Conservation (phyloP, 2,329 filamentous ascomycete species). For the Plectosphaerella cucumerina region DNA sequence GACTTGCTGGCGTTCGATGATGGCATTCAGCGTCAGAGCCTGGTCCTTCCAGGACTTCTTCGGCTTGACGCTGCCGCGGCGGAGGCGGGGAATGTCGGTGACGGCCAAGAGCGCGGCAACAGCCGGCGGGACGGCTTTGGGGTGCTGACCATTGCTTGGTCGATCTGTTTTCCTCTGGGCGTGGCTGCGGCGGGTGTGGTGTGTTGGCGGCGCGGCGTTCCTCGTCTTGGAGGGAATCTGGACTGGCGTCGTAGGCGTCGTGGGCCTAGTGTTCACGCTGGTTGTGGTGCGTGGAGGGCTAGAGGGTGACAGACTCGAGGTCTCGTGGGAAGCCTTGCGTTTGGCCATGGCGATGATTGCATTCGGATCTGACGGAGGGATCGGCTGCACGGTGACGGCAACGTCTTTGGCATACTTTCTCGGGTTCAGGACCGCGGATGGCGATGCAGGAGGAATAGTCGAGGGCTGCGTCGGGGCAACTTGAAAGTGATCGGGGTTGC, state of each 20-base stretch:
- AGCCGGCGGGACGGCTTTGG: constrained; percentile 53
- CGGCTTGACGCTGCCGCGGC: constrained; percentile 25
- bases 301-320: constrained; percentile 12
- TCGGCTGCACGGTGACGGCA: constrained; percentile 11
- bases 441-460: constrained; percentile 4
- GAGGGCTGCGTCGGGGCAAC: too few relatives aligned
- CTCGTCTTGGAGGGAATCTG: constrained; percentile 45
- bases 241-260: constrained; percentile 43
- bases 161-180: constrained; percentile 29
- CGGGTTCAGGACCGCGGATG: constrained; percentile 11
- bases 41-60: constrained; percentile 21
- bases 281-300: constrained; percentile 14
- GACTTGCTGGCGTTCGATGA: constrained; percentile 48
- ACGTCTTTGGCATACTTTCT: constrained; percentile 16
- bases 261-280: constrained; percentile 12
- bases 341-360: constrained; percentile 13
- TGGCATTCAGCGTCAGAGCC: constrained; percentile 49
- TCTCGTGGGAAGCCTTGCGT: constrained; percentile 13
- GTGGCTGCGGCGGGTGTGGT: constrained; percentile 28
- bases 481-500: constrained; percentile 1
- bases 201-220: constrained; percentile 26
- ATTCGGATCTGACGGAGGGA: constrained; percentile 8
- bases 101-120: constrained; percentile 58
- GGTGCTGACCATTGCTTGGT: constrained; percentile 40
- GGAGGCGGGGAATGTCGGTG: constrained; percentile 54